Evolutionary conservation across 179 eudicot species (phyloP).

Genomic region (Patellifolia procumbens): DNA sequence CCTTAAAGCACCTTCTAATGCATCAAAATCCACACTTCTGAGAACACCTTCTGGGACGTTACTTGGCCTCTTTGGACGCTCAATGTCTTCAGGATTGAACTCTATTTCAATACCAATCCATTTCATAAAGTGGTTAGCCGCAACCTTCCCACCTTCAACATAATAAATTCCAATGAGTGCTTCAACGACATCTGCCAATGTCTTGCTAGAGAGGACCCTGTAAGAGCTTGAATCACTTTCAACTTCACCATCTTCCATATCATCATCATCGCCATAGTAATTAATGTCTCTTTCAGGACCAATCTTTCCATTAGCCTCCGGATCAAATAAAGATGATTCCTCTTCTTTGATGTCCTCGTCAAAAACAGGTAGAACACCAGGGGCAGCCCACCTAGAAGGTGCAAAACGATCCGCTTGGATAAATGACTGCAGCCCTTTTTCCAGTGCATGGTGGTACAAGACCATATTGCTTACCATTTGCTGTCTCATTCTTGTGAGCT

Average conservation of each 20-base stretch:
- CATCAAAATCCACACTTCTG: constrained; percentile 69
- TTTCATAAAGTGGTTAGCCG: constrained; percentile 96
- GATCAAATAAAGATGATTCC: constrained; percentile 61
- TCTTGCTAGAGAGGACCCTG: constrained; percentile 95
- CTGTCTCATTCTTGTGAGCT: constrained; percentile 97
- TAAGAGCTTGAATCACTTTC: constrained; percentile 92
- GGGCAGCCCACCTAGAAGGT: constrained; percentile 99
- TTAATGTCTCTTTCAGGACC: constrained; percentile 34
- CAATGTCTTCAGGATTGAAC: constrained; percentile 63
- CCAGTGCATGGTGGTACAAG: constrained; percentile 78
- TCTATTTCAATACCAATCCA: constrained; percentile 94
- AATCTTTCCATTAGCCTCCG: constrained; percentile 32
- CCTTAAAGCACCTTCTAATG: constrained; percentile 71
- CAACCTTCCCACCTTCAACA: constrained; percentile 89
- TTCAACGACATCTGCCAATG: constrained; percentile 98
- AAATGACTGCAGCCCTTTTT: constrained; percentile 85
- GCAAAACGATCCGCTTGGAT: constrained; percentile 99
- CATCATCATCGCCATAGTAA: constrained; percentile 67
- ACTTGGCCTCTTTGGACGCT: constrained; percentile 46
- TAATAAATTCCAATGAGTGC: constrained; percentile 94
- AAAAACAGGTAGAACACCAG: constrained; percentile 96
- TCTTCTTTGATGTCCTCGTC: constrained; percentile 91
- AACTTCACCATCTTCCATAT: constrained; percentile 96
- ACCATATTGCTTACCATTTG: constrained; percentile 98
- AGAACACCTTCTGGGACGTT: constrained; percentile 69